phyloP scores from a whole-genome alignment of 768 basidiomycete genomes.

The Macrolepiota albuminosa region DNA sequence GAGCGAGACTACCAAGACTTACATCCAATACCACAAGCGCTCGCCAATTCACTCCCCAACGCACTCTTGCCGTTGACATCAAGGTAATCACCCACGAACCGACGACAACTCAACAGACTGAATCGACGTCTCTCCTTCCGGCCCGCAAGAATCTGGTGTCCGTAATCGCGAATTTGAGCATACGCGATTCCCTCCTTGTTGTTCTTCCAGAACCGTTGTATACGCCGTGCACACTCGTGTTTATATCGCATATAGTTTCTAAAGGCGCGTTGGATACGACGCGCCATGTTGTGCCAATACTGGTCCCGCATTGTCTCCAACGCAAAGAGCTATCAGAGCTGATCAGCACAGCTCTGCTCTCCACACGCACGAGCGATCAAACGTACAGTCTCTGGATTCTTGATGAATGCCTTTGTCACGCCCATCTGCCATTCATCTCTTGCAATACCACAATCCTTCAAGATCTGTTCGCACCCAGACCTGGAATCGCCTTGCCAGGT shows the following conservation, averaged over 20 bases:
- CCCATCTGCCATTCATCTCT: slow-evolving; percentile 99
- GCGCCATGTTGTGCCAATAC: slow-evolving; percentile 99
- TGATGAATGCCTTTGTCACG: slow-evolving; percentile 97
- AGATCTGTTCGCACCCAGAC: slow-evolving; percentile 88
- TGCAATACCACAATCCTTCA: slow-evolving; percentile 93
- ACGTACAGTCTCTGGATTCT: slow-evolving; percentile 94
- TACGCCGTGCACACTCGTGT: slow-evolving; percentile 90
- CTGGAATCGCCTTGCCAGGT: slow-evolving; percentile 90
- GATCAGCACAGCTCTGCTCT: background rate
- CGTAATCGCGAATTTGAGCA: slow-evolving; percentile 88
- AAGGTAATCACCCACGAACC: slow-evolving; percentile 96
- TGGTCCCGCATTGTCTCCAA: slow-evolving; percentile 98
- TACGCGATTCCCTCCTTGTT: slow-evolving; percentile 93
- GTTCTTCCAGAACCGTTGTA: slow-evolving; percentile 98
- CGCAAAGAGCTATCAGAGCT: slow-evolving; percentile 76
- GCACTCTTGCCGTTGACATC: slow-evolving; percentile 80
- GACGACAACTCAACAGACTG: slow-evolving; percentile 89
- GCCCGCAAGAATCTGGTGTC: slow-evolving; percentile 86
- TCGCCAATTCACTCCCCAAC: slow-evolving; percentile 70
- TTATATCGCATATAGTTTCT: slow-evolving; percentile 95
- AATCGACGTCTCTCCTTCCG: slow-evolving; percentile 93
- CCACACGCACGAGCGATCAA: background rate
- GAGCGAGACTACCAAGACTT: slow-evolving; percentile 19
- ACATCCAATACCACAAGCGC: slow-evolving; percentile 73
- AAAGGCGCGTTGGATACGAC: slow-evolving; percentile 93